Evolutionary conservation across 2,329 filamentous ascomycete species (phyloP).

Genomic region (Calonectria multiphialidica): DNA sequence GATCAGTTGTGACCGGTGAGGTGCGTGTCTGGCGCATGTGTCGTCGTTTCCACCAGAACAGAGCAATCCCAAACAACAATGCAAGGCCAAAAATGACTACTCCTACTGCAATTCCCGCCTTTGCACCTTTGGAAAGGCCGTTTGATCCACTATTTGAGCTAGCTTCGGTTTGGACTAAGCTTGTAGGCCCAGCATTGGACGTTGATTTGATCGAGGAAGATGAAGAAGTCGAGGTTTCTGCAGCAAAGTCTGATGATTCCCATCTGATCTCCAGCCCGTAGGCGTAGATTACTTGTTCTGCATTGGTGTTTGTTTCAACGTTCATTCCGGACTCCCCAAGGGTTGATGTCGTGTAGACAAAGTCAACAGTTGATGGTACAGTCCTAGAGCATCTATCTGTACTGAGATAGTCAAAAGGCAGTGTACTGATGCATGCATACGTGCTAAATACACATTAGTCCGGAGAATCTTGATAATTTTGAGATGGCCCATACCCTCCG

Average conservation of each 20-base stretch:
- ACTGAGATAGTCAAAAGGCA: not conserved
- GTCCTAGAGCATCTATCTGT: not conserved
- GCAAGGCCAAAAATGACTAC: not conserved
- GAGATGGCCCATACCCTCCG: not conserved
- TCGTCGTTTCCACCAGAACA: conserved; percentile 1
- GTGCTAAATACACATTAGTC: not conserved
- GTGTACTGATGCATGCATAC: not conserved
- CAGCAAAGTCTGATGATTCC: not conserved
- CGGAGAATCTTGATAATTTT: not conserved
- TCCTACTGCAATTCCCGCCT: not conserved
- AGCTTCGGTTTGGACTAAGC: not conserved
- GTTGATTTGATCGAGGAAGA: not conserved
- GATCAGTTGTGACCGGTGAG: not conserved
- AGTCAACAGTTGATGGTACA: not conserved
- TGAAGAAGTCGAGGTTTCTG: not conserved
- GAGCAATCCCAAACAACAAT: not conserved
- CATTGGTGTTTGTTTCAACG: not conserved
- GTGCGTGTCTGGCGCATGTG: not conserved
- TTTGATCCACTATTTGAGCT: not conserved
- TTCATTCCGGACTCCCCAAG: not conserved
- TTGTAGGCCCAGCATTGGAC: not conserved
- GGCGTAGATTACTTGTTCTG: not conserved
- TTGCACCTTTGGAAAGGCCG: not conserved
- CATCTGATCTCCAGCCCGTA: not conserved
- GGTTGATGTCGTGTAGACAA: not conserved